Conservation (phyloP, 805 yeast species). For the Metschnikowia proteae region DNA sequence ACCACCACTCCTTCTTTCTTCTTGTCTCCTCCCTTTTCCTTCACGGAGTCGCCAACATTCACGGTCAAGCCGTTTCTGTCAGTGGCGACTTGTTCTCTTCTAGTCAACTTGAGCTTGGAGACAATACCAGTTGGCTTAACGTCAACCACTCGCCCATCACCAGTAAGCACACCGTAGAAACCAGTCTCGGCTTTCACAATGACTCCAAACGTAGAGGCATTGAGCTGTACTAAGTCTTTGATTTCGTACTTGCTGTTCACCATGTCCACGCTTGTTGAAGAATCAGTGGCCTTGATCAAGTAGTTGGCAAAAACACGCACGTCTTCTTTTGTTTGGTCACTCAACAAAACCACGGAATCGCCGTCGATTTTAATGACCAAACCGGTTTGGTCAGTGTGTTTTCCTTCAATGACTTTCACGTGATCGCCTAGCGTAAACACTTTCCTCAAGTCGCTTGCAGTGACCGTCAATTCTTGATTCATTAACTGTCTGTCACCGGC, state of each 20-base stretch:
- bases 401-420: constrained; percentile 87
- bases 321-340: constrained; percentile 86
- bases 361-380: constrained; percentile 77
- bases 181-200: constrained; percentile 88
- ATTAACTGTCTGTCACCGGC: constrained; percentile 55
- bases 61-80: constrained; percentile 83
- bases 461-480: constrained; percentile 70
- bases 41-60: constrained; percentile 88
- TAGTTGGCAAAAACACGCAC: constrained; percentile 91
- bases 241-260: constrained; percentile 76
- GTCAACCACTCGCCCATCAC: constrained; percentile 72
- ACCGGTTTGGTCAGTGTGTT: constrained; percentile 91
- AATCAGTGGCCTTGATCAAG: constrained; percentile 86
- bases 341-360: constrained; percentile 83
- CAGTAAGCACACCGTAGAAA: constrained; percentile 70
- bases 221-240: constrained; percentile 85
- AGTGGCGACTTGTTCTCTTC: constrained; percentile 76
- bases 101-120: constrained; percentile 60
- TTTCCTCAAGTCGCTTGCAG: constrained; percentile 77
- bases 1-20: constrained; percentile 84
- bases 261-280: constrained; percentile 53
- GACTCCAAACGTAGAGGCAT: constrained; percentile 83
- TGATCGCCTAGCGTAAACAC: constrained; percentile 90
- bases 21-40: constrained; percentile 69
- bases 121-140: constrained; percentile 81